Evolutionary conservation across 371 early-diverging fungal species (phyloP).

Genomic region (Rhizopus stolonifer): DNA sequence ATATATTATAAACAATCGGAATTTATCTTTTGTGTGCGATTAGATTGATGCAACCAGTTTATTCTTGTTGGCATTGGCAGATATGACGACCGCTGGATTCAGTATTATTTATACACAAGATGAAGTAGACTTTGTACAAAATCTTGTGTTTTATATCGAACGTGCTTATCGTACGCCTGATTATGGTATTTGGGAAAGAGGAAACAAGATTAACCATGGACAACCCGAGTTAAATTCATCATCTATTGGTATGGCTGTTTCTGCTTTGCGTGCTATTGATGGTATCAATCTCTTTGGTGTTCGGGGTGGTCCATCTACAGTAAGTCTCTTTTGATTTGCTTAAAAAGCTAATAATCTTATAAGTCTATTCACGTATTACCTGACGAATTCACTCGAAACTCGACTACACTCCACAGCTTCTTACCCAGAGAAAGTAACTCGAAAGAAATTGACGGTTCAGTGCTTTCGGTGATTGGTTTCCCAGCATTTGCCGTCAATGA

Average conservation of each 20-base stretch:
- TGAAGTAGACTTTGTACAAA: constrained; percentile 90
- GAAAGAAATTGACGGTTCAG: constrained; percentile 87
- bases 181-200: constrained; percentile 91
- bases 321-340: no score
- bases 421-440: constrained; percentile 86
- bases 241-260: constrained; percentile 87
- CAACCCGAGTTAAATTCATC: constrained; percentile 86
- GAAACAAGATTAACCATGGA: constrained; percentile 89
- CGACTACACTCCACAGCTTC: constrained; percentile 75
- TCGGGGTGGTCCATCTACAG: constrained; percentile 76
- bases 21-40: background rate
- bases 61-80: constrained; percentile 77
- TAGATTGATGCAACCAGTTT: constrained; percentile 84
- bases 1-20: no score
- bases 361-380: constrained; percentile 83
- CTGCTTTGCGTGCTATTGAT: constrained; percentile 85
- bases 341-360: no score
- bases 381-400: constrained; percentile 84
- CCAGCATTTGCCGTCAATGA: constrained; percentile 88
- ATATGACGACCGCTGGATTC: constrained; percentile 84
- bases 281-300: constrained; percentile 85
- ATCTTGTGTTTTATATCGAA: constrained; percentile 89
- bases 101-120: constrained; percentile 80
- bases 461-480: constrained; percentile 82
- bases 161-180: constrained; percentile 81